Evolutionary conservation across 2,329 filamentous ascomycete genomes (phyloP), one percentile per base, ranked within the genome.

Genomic region (Pseudodiploospora longispora): DNA sequence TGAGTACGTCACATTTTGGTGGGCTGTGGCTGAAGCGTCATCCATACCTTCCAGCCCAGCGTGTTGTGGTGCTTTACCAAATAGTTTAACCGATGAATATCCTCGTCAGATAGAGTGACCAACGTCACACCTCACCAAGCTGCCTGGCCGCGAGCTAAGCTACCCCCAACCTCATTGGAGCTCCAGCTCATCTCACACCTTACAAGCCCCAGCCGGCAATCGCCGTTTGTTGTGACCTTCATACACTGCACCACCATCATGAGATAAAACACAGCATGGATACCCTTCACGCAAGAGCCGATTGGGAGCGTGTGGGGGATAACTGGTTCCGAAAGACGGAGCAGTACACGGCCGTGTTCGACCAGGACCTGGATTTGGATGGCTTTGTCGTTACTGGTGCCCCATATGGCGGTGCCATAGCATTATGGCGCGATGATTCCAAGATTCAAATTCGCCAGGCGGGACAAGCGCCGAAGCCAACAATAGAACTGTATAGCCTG

Each of bases 301-400:
- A 91, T 65, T 98, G 93, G 93, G 89, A 95, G 72, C 85, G 80
- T 66, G 81, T 97, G 53, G 93, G 88, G 61, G 86, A 94, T 66
- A 84, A 81, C 59, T 97, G 94, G 74, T 98, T 97, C 71, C 87
- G 91, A 64, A 96, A 95, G 71, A 83, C 87, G 46, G 86, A 91
- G 66, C 80, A 95, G 49, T 98, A 97, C 72, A 90, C 89, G 49
- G 85, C 83, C 53, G 79, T 97, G 52, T 98, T 97, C 64, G 89
- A 95, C 66, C 80, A 86, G 60, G 89, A 95, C 61, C 74, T 96
- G 50, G 90, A 98, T 69, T 78, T 98, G 54, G 90, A 96, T 71
- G 94, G 93, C 70, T 95, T 94, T 70, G 76, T 91, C 58, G 83
- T 96, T 59, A 83, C 84, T 46, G 93, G 90, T 59, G 94, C 93